phyloP scores from a whole-genome alignment of 345 rosid species.

The Lagerstroemia speciosa region DNA sequence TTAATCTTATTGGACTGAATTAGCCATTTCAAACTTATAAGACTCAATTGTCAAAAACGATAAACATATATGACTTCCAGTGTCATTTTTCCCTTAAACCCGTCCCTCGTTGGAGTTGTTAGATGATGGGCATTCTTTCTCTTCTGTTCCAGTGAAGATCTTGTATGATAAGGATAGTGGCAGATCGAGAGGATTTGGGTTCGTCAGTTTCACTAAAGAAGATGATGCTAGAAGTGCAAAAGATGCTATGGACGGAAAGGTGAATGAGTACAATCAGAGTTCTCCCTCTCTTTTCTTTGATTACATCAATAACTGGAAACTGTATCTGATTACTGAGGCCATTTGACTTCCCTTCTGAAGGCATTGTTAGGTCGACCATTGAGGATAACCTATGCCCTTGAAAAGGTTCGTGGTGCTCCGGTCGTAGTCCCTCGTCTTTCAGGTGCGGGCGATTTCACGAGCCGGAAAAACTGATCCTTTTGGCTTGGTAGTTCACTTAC shows the following conservation, averaged over 20 bases:
- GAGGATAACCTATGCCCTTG: constrained; percentile 66
- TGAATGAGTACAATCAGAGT: constrained; percentile 5
- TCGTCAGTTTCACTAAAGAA: constrained; percentile 57
- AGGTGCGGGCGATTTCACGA: constrained; percentile 10
- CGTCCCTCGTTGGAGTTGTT: not conserved
- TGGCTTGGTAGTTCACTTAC: not conserved
- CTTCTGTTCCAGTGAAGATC: constrained; percentile 47
- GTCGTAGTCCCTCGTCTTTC: constrained; percentile 64
- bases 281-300: not conserved
- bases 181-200: constrained; percentile 87
- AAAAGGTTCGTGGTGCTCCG: constrained; percentile 71
- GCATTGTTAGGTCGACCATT: constrained; percentile 76
- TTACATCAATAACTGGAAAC: not conserved
- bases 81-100: too few species aligned
- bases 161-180: constrained; percentile 67
- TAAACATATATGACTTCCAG: too few species aligned
- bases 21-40: too few species aligned
- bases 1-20: too few species aligned
- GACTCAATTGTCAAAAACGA: too few species aligned
- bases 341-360: constrained; percentile 22
- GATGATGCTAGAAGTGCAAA: constrained; percentile 54
- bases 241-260: constrained; percentile 96
- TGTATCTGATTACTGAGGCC: not conserved
- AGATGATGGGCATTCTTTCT: not conserved
- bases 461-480: constrained; percentile 9